Evolutionary conservation across 371 early-diverging fungal species (phyloP).

Genomic region (Massospora cicadina): DNA sequence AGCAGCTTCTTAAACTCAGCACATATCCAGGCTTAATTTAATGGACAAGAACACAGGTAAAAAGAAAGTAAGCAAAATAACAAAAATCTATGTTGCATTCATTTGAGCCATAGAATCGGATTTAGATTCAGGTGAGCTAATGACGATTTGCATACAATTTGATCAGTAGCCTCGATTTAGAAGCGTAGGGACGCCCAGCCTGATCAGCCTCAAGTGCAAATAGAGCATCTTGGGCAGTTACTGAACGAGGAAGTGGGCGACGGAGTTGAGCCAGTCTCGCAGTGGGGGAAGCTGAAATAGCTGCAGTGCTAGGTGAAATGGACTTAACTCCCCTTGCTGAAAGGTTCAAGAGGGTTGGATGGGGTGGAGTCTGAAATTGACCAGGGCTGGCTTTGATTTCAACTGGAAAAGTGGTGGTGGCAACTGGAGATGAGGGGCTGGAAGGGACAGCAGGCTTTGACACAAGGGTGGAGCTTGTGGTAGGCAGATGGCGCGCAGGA

Average conservation of each 20-base stretch:
- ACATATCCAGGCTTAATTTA: no score
- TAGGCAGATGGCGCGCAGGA: neutral
- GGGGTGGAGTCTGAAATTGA: neutral
- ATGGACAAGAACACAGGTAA: no score
- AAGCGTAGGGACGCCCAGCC: neutral
- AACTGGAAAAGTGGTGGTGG: neutral
- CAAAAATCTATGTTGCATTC: no score
- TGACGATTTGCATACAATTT: neutral
- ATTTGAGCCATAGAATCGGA: no score
- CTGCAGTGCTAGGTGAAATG: neutral
- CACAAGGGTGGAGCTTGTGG: neutral
- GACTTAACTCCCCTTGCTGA: neutral
- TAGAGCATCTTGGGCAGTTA: constrained; percentile 4
- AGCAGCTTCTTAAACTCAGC: no score
- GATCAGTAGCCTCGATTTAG: neutral
- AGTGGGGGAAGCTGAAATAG: neutral
- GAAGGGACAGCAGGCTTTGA: neutral
- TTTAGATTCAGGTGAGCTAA: no score
- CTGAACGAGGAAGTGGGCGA: neutral
- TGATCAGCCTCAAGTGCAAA: constrained; percentile 4
- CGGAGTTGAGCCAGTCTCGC: neutral
- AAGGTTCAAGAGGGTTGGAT: neutral
- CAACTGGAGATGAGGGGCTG: neutral
- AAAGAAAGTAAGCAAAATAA: no score
- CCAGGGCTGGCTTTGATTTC: neutral